Evolutionary conservation across 257 asterid genomes (phyloP), one percentile per base, ranked within the genome.

Genomic region (Jacaranda copaia): DNA sequence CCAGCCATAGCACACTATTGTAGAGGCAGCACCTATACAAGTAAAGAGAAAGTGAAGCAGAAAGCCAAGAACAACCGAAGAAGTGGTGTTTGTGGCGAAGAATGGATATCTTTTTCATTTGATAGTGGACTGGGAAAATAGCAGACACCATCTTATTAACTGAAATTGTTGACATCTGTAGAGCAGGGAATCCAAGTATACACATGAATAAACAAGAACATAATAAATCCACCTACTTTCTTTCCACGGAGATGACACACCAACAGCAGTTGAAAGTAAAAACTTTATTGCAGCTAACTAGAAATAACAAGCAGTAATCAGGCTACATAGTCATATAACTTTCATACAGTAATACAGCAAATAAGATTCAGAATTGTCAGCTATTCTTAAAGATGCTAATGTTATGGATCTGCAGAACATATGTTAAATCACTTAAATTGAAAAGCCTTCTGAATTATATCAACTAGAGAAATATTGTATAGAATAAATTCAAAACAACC

Each of bases 281-380:
- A 69, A 20, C 36, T 20, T 55, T 35, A 56, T 67, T 56, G 7
- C 19, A 15, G 15, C 25, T 8, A 46, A 15, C 9, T 68, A 25
- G 40, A 69, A 25, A 25, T 25, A 25, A 2, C 15, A 49, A 46
- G 46, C 15, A 35, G 14, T 19, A 5, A 49, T 48, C 18, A 11
- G 5, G 49, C 71, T 66, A 35, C 20, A 62, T 51, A 36, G 16
- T 77, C 65, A 43, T 46, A 35, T 8, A 66, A 15, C 18, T 55
- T 56, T 57, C 68, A 57, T 45, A 20, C 18, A 40, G 15, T 35
- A 57, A 70, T 13, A 71, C 16, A 55, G 40, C 70, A 69, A 68
- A 9, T 20, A 11, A 42, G 40, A 55, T 42, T 32, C 64, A 18
- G 11, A 40, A 19, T 3, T 73, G 43, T 71, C 3, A 73, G 71